Base-by-base conservation (phyloP, 2,329 filamentous ascomycete genomes). In the Colletotrichum liriopes region DNA sequence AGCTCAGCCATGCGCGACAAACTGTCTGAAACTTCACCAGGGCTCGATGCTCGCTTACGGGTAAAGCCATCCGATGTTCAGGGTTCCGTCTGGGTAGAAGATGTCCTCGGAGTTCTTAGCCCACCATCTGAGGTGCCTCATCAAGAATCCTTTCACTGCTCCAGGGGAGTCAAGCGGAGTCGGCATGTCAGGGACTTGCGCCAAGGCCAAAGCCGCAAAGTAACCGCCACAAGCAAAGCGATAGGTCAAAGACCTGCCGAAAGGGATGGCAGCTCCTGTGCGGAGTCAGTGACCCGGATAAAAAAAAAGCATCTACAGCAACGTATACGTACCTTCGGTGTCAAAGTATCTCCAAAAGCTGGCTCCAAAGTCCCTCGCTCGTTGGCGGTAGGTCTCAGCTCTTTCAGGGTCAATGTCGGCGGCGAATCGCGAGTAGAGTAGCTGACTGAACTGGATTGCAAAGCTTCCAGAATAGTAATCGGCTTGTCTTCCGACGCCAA, bases 391-490 rank as follows among this genome's bases (percentile, higher is more conserved):
- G 11, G 68, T 73, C 14, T 78, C 77, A 5, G 80, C 81, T 26
- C 86, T 77, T 39, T 77, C 73, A 0, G 79, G 77, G 60, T 88
- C 86, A 3, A 85, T 52, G 20, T 86, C 82, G 0, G 74, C 70
- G 0, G 84, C 85, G 71, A 85, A 84, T 9, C 82, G 83, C 0
- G 81, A 78, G 71, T 86, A 88, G 0, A 87, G 76, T 3, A 88
- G 76, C 69, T 88, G 86, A 2, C 81, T 83, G 43, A 87, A 88
- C 66, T 88, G 86, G 11, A 88, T 86, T 0, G 86, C 86, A 66
- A 88, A 88, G 56, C 86, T 88, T 0, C 86, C 86, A 1, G 86
- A 88, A 66, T 88, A 88, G 75, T 88, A 88, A 63, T 88, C 86
- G 0, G 82, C 85, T 56, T 88, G 86, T 6, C 81, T 49, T 1